phyloP scores from a whole-genome alignment of 1,139 yeast species.

The Pichia sp. region DNA sequence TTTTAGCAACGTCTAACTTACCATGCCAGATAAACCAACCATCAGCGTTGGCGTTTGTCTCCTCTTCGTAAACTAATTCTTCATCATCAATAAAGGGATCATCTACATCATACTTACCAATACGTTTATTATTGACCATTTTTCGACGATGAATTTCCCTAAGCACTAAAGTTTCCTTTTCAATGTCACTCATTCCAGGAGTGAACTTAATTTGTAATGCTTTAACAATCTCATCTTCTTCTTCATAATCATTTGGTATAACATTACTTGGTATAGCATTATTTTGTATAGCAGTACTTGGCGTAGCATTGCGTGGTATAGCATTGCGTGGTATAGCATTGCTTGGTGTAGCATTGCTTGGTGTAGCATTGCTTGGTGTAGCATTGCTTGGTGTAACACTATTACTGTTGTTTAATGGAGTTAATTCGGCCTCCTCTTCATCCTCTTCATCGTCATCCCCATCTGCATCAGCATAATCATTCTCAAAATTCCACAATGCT shows the following conservation, averaged over 20 bases:
- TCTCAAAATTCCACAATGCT: slow-evolving; percentile 34
- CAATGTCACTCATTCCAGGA: slow-evolving; percentile 29
- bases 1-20: slow-evolving; percentile 65
- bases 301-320: no score
- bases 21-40: slow-evolving; percentile 97
- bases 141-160: slow-evolving; percentile 41
- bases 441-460: no score
- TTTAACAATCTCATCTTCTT: slow-evolving; percentile 24
- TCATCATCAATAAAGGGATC: slow-evolving; percentile 97
- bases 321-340: no score
- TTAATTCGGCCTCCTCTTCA: no score
- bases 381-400: no score
- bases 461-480: background rate
- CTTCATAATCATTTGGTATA: slow-evolving; percentile 15
- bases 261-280: slow-evolving; percentile 7
- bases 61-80: slow-evolving; percentile 89
- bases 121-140: slow-evolving; percentile 55
- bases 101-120: slow-evolving; percentile 84
- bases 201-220: slow-evolving; percentile 25
- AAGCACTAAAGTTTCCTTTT: slow-evolving; percentile 26
- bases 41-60: slow-evolving; percentile 85
- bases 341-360: no score
- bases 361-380: no score
- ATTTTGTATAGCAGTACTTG: no score
- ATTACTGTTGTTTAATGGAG: no score